Base-by-base conservation (phyloP, 2,329 filamentous ascomycete species). In the Coniochaeta ligniaria region DNA sequence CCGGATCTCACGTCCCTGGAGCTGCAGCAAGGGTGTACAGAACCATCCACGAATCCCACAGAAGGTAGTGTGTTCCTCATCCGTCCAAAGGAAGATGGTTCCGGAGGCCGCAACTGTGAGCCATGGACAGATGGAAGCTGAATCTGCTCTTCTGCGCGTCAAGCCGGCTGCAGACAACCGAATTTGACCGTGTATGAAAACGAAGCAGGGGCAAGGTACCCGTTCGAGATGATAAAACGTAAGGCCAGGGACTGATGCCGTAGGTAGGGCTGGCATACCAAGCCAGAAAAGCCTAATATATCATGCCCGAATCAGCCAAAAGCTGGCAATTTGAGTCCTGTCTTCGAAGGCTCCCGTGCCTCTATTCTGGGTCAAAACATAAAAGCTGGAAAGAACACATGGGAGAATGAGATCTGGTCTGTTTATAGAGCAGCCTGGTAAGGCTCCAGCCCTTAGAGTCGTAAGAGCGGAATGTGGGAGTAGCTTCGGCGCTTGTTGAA, bases 271-370 rank as follows among this genome's bases (percentile, higher is more conserved):
- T 35, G 26, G 54, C 17, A 26, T 28, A 35, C 31, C 26, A 38
- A 31, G 47, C n/a, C 22, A 62, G 60, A 64, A 66, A 60, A 68
- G 67, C 62, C 68, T 69, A 70, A 68, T 66, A 66, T 67, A 63
- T 63, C 65, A 66, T 61, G 61, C 66, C 64, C 63, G 65, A 59
- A 69, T 70, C 68, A 70, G 68, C 67, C 68, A 67, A 67, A 69
- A 69, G 41, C 62, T 58, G 61, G 54, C 47, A 65, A 67, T 67
- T 66, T 68, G 63, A 62, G 28, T 36, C 28, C 65, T 63, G 61
- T 45, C 47, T 3, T 43, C 6, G 24, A 31, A 5, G 43, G 36
- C 45, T n/a, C 36, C 60, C 52, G 38, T 57, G 47, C 52, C 54
- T 57, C n/a, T 38, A 20, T 38, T 57, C 26, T 35, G 26, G 50